Evolutionary conservation across 1,284 basidiomycete species (phyloP).

Genomic region (Leccinum fuscescens): DNA sequence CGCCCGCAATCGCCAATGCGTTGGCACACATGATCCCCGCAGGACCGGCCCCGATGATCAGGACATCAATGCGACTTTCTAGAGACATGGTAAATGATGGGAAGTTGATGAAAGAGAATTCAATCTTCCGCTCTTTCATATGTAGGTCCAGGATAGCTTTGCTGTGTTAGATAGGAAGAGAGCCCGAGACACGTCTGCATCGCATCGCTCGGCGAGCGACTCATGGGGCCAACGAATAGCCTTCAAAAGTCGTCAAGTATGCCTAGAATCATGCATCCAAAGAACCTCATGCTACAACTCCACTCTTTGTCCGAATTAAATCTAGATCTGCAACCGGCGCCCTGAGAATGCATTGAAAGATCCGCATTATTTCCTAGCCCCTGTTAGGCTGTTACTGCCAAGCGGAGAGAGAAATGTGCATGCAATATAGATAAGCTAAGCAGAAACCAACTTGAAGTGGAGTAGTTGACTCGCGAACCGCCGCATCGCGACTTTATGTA

Average conservation of each 20-base stretch:
- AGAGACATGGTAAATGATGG: not conserved
- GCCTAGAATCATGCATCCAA: too few species aligned
- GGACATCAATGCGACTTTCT: not conserved
- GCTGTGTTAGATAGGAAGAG: not conserved
- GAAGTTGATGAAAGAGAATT: not conserved
- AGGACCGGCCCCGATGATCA: too few species aligned
- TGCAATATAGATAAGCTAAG: too few species aligned
- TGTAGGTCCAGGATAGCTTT: not conserved
- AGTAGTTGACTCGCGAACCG: not conserved
- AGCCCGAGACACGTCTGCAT: too few species aligned
- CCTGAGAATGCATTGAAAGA: too few species aligned
- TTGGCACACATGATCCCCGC: too few species aligned
- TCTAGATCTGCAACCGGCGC: too few species aligned
- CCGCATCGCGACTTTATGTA: not conserved
- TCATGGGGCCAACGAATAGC: not conserved
- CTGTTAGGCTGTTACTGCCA: too few species aligned
- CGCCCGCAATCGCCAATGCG: too few species aligned
- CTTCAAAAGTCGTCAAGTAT: not conserved
- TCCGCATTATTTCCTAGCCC: too few species aligned
- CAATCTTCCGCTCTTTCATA: not conserved
- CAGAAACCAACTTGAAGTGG: too few species aligned
- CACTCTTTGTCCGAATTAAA: not conserved
- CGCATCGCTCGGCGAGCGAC: not conserved
- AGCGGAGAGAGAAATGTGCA: too few species aligned
- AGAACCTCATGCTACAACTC: not conserved